phyloP scores from a whole-genome alignment of 2,329 filamentous ascomycete genomes.

The Neoscytalidium dimidiatum region DNA sequence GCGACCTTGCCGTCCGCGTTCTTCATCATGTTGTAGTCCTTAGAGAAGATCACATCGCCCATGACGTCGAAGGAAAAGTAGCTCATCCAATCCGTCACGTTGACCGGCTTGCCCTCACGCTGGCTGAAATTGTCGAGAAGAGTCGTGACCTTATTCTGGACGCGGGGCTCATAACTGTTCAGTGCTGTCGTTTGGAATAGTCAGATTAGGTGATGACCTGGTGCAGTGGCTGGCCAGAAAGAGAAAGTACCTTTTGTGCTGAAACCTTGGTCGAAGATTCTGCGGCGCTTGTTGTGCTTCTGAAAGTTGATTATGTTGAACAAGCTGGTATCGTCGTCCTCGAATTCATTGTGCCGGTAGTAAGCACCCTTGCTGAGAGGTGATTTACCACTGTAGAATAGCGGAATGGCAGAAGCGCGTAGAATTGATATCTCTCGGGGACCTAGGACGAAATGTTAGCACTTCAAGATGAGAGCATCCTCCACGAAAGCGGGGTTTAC shows the following conservation, averaged over 20 bases:
- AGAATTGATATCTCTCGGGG: conserved; percentile 31
- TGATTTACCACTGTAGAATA: conserved; percentile 34
- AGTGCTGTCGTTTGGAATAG: not conserved
- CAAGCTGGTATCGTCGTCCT: conserved; percentile 25
- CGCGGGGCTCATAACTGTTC: conserved; percentile 33
- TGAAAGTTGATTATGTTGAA: conserved; percentile 27
- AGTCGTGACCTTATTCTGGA: conserved; percentile 32
- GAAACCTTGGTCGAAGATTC: conserved; percentile 36
- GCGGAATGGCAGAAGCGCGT: conserved; percentile 27
- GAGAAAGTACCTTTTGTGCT: conserved; percentile 25
- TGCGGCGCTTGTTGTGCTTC: conserved; percentile 32
- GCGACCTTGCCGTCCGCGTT: conserved; percentile 26
- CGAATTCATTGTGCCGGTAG: conserved; percentile 26
- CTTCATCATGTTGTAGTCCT: conserved; percentile 42
- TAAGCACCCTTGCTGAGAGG: conserved; percentile 34
- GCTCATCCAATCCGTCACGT: conserved; percentile 36
- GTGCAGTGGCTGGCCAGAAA: not conserved
- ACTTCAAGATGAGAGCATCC: no score
- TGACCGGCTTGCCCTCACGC: conserved; percentile 24
- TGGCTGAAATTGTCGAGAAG: conserved; percentile 31
- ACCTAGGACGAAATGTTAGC: not conserved
- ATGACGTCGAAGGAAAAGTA: conserved; percentile 54
- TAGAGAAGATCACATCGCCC: conserved; percentile 47
- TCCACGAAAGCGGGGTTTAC: no score
- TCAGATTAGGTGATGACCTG: not conserved